These are phyloP conservation scores for Hypoxylon intermedium DNA, from an alignment of 495 filamentous ascomycete species.

Conservation along the genomic window DNA sequence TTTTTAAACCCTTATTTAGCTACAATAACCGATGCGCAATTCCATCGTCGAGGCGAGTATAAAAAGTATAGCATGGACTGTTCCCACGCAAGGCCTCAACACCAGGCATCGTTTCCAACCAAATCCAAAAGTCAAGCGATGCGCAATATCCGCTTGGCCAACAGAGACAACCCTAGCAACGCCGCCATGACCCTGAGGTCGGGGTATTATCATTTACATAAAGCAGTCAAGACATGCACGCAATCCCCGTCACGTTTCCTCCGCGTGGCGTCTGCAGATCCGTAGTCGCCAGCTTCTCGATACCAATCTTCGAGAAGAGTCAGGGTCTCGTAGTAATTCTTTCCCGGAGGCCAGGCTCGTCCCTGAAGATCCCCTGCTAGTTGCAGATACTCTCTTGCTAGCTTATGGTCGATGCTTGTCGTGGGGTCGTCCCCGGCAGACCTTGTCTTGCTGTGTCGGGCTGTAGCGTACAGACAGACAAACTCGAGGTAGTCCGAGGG, in stretches of 20 bases:
- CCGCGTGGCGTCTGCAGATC: conserved; percentile 27
- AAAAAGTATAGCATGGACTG: not conserved
- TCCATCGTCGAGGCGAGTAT: not conserved
- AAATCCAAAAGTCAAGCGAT: conserved; percentile 1
- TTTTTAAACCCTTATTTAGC: too few species aligned
- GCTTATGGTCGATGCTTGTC: conserved; percentile 30
- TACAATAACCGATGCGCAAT: not conserved
- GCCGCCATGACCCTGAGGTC: conserved; percentile 15
- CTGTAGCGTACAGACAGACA: conserved; percentile 36
- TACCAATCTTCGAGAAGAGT: conserved; percentile 40
- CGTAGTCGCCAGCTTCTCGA: conserved; percentile 34
- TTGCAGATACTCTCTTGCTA: conserved; percentile 37
- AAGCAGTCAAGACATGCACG: conserved; percentile 15
- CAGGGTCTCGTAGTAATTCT: conserved; percentile 43
- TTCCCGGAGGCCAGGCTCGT: conserved; percentile 38
- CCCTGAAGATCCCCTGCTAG: conserved; percentile 36
- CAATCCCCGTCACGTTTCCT: conserved; percentile 22
- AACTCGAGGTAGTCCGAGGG: conserved; percentile 40
- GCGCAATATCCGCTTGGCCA: not conserved
- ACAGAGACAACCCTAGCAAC: not conserved
- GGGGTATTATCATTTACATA: conserved; percentile 14
- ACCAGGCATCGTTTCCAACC: conserved; percentile 2
- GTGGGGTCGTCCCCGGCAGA: conserved; percentile 14
- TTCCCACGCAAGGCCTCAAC: not conserved
- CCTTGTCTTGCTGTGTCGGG: conserved; percentile 28